Evolutionary conservation across 2,329 filamentous ascomycete genomes (phyloP).

Genomic region (Fusarium chaquense): DNA sequence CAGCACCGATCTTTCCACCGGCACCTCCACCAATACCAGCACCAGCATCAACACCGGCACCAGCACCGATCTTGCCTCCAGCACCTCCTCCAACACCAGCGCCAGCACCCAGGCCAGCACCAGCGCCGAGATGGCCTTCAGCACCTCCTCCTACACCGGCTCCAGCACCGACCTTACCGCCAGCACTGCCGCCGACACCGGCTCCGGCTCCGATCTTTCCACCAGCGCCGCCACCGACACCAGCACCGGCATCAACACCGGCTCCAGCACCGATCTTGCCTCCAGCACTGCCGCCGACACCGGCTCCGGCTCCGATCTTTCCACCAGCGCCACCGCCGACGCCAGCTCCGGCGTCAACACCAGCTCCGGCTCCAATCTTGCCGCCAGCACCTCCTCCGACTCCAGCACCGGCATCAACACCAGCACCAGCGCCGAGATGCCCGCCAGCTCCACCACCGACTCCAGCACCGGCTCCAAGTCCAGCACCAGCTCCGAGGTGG

Average conservation of each 20-base stretch:
- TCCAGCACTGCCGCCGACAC: background rate
- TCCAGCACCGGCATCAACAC: background rate
- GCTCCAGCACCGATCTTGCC: background rate
- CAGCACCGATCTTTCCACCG: background rate
- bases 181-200: slow-evolving; percentile 7
- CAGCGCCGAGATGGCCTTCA: background rate
- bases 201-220: too few species aligned
- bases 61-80: background rate
- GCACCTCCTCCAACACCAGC: background rate
- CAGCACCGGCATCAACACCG: background rate
- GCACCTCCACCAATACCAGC: background rate
- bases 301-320: background rate
- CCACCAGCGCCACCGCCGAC: background rate
- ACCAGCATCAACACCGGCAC: background rate
- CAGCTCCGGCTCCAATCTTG: background rate
- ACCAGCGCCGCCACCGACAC: slow-evolving; percentile 1
- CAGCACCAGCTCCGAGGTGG: slow-evolving; percentile 18
- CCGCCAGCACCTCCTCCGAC: background rate
- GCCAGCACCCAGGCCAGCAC: background rate
- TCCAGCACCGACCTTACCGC: background rate
- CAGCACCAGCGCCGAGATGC: background rate
- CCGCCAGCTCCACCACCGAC: background rate
- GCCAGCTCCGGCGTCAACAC: background rate
- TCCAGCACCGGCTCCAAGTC: background rate
- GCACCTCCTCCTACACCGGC: background rate